Conservation (phyloP, 2,329 filamentous ascomycete species). For the Nakataea oryzae region DNA sequence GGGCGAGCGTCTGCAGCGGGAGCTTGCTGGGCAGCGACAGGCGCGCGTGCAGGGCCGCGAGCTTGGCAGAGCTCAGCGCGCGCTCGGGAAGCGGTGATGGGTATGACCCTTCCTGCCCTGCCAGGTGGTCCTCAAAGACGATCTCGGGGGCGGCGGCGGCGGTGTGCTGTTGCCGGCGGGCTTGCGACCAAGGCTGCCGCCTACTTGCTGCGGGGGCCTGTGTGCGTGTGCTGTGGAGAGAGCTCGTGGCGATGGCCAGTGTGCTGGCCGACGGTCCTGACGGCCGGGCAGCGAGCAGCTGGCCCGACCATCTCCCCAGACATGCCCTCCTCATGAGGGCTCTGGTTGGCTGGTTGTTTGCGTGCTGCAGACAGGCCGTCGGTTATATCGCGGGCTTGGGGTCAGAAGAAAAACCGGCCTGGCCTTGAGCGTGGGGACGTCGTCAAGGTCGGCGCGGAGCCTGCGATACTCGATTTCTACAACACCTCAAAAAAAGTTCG, state of each 20-base stretch:
- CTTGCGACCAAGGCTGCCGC: conserved; percentile 9
- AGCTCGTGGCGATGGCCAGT: conserved; percentile 1
- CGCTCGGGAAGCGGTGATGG: conserved; percentile 63
- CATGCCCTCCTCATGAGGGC: conserved; percentile 50
- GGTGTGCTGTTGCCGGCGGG: conserved; percentile 6
- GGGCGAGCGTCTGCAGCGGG: conserved; percentile 75
- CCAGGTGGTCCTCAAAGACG: conserved; percentile 6
- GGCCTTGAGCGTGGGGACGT: neutral
- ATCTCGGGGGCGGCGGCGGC: conserved; percentile 1
- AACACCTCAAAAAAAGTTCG: conserved; percentile 8
- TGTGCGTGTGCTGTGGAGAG: neutral
- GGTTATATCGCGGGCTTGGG: neutral
- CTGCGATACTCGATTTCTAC: neutral
- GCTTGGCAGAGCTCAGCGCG: conserved; percentile 69
- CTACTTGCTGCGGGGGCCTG: neutral
- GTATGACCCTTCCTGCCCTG: conserved; percentile 21
- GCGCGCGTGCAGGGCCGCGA: conserved; percentile 84
- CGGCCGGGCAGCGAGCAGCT: conserved; percentile 42
- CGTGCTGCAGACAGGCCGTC: neutral
- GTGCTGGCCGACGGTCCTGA: conserved; percentile 15
- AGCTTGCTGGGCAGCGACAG: conserved; percentile 72
- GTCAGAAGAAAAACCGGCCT: neutral
- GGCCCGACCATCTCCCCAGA: conserved; percentile 47
- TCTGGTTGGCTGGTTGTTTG: neutral
- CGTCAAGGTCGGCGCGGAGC: neutral